These are phyloP conservation scores for Annulohypoxylon stygium DNA, from an alignment of 495 filamentous ascomycete species.

Conservation along the genomic window DNA sequence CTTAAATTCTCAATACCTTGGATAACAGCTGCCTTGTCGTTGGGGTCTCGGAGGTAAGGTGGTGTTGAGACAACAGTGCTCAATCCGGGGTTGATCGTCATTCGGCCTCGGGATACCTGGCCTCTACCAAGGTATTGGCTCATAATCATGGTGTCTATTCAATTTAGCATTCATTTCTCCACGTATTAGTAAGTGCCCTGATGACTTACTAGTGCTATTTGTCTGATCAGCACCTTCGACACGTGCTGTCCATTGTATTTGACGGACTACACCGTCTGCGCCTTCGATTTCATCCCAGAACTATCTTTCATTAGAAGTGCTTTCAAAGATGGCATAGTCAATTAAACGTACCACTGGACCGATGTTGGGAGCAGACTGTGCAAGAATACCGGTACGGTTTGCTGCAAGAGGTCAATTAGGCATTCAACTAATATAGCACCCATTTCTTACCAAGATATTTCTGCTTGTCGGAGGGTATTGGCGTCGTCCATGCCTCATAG, in stretches of 20 bases:
- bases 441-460: slow-evolving; percentile 54
- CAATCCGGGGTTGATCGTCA: slow-evolving; percentile 69
- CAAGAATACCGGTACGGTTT: slow-evolving; percentile 71
- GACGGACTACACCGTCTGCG: slow-evolving; percentile 72
- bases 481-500: slow-evolving; percentile 68
- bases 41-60: slow-evolving; percentile 68
- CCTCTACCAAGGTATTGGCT: slow-evolving; percentile 76
- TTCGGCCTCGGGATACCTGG: slow-evolving; percentile 71
- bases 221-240: slow-evolving; percentile 67
- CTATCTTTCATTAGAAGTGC: slow-evolving; percentile 31
- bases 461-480: slow-evolving; percentile 54
- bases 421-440: slow-evolving; percentile 14
- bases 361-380: slow-evolving; percentile 78
- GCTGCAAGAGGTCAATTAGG: slow-evolving; percentile 51
- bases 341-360: slow-evolving; percentile 65
- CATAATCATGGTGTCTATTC: slow-evolving; percentile 68
- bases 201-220: slow-evolving; percentile 56
- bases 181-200: neutral
- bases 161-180: slow-evolving; percentile 33
- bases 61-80: slow-evolving; percentile 66
- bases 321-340: neutral
- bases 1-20: slow-evolving; percentile 71
- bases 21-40: slow-evolving; percentile 65
- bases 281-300: slow-evolving; percentile 72
- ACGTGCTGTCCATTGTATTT: slow-evolving; percentile 75